Base-by-base conservation (phyloP, 1,284 basidiomycete species). In the Ustilago cynodontis region DNA sequence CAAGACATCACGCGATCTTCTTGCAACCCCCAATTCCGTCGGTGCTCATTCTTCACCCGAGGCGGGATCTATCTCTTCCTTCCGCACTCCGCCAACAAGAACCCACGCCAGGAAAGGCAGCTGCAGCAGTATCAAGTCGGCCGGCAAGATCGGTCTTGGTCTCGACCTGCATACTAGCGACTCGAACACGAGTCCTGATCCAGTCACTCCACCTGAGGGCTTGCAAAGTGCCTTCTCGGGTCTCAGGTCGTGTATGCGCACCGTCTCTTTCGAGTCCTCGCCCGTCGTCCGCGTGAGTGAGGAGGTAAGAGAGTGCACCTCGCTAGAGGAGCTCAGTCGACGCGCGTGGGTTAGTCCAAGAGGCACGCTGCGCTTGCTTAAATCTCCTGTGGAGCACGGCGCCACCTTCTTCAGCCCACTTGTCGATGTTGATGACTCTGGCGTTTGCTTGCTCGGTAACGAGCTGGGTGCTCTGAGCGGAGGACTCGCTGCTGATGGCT, bases 331-430 rank as follows among this genome's bases (percentile, higher is more conserved):
- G 20, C 75, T 82, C 47, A 82, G 74, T 49, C 72, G 73, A 14
- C 73, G 77, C 54, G 80, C 80, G n/a, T 79, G 80, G 66, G 73
- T 82, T 20, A 78, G 78, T 22, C 67, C 77, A 2, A 65, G 59
- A 16, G 80, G 80, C 8, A 79, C 74, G 20, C 53, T 82, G 54
- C 72, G 79, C 26, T 62, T 80, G 59, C 70, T 77, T 55, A 61
- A 54, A 41, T 77, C 74, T 18, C 69, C 74, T 16, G 59, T 72
- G 47, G 74, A 77, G 11, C 47, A 66, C 8, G 60, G 62, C 28
- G 74, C 65, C n/a, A 60, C 69, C 43, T 77, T 77, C 43, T 63
- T 63, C 61, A 68, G 62, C 31, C 63, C 77, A 18, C 54, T 58
- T 6, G 14, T 63, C 3, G 66, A 70, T n/a, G 67, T 35, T n/a